Evolutionary conservation across 2,329 filamentous ascomycete species (phyloP).

Genomic region (Cladosporium sp.): DNA sequence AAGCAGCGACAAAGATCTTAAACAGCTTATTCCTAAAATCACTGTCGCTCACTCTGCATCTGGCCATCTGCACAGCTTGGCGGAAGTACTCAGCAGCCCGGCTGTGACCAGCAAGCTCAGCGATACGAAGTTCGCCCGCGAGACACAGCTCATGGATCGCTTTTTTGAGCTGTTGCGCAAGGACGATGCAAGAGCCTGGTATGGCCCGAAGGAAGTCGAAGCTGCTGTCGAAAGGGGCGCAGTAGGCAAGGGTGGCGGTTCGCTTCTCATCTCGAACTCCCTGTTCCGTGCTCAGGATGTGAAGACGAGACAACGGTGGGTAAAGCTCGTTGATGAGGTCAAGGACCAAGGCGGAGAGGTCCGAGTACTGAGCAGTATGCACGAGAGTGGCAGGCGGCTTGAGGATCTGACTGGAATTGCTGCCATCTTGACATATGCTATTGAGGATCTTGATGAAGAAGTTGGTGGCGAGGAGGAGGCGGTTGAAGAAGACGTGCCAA

Average conservation of each 20-base stretch:
- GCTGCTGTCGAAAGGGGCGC: constrained; percentile 83
- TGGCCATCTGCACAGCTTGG: constrained; percentile 81
- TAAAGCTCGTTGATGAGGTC: constrained; percentile 84
- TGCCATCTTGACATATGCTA: constrained; percentile 84
- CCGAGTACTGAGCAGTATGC: constrained; percentile 84
- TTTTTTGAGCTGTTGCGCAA: constrained; percentile 75
- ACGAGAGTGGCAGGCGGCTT: constrained; percentile 86
- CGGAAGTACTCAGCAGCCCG: constrained; percentile 80
- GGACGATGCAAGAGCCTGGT: constrained; percentile 88
- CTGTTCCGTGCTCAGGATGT: constrained; percentile 84
- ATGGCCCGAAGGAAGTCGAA: constrained; percentile 80
- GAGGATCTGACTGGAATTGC: constrained; percentile 85
- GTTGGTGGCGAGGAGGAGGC: constrained; percentile 22
- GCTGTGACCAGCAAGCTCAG: constrained; percentile 75
- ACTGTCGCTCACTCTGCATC: constrained; percentile 80
- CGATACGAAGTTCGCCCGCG: constrained; percentile 83
- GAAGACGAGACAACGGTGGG: constrained; percentile 74
- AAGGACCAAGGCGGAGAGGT: constrained; percentile 80
- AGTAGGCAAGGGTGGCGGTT: constrained; percentile 80
- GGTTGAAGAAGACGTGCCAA: constrained; percentile 1
- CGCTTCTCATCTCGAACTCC: constrained; percentile 81
- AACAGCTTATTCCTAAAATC: constrained; percentile 61
- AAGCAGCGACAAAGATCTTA: constrained; percentile 71
- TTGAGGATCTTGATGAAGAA: constrained; percentile 74
- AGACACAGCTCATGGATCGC: constrained; percentile 80